These are phyloP conservation scores for Eucommia ulmoides DNA, from an alignment of 257 asterid species.

Conservation along the genomic window DNA sequence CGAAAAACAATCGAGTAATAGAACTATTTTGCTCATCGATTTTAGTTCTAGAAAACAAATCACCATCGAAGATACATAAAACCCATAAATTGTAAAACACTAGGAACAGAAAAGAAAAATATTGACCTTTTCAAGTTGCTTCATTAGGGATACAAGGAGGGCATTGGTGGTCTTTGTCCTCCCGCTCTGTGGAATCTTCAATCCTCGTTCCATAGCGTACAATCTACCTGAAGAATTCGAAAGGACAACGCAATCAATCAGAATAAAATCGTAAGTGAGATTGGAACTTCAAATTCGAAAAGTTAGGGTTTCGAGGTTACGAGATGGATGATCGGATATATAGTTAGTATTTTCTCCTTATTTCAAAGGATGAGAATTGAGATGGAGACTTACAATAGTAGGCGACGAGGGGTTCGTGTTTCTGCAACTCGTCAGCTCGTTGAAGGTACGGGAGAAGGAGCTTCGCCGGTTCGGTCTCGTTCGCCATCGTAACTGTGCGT, in stretches of 20 bases:
- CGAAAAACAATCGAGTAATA: not conserved
- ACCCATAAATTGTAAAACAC: not conserved
- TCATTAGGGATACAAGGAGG: slow-evolving; percentile 74
- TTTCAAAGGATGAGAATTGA: not conserved
- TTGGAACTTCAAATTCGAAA: not conserved
- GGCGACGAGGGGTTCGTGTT: slow-evolving; percentile 40
- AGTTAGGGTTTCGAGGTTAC: too few species aligned
- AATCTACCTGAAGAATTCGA: slow-evolving; percentile 73
- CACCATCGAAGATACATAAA: not conserved
- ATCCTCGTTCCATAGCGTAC: slow-evolving; percentile 95
- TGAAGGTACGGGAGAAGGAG: slow-evolving; percentile 29
- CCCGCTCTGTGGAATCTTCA: slow-evolving; percentile 66
- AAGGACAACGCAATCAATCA: too few species aligned
- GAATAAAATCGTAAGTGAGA: too few species aligned
- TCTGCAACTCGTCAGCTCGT: slow-evolving; percentile 42
- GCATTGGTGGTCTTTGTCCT: slow-evolving; percentile 78
- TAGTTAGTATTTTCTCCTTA: not conserved
- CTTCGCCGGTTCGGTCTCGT: slow-evolving; percentile 36
- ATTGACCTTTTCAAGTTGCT: slow-evolving; percentile 84
- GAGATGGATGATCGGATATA: not conserved
- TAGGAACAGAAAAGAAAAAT: not conserved
- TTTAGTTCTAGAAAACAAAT: not conserved
- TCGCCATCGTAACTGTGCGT: slow-evolving; percentile 16
- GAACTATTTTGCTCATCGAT: not conserved
- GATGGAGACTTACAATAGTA: slow-evolving; percentile 22